Conservation (phyloP, 306 rosid genomes). For the Oemleria cerasiformis region DNA sequence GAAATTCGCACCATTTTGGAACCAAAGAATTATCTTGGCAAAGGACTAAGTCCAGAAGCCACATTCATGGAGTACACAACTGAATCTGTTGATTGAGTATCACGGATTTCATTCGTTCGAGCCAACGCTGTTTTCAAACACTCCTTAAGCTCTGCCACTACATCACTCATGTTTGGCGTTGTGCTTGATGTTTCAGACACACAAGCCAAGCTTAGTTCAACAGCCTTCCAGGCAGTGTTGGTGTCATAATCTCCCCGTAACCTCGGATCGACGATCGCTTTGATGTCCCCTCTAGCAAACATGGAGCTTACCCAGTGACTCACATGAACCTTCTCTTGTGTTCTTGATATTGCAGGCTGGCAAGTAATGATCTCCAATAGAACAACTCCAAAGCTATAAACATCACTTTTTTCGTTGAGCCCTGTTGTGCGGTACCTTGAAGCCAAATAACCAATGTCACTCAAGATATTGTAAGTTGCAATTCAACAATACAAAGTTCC, state of each 20-base stretch:
- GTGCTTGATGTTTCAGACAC: constrained; percentile 16
- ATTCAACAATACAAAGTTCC: no score
- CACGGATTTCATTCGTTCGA: neutral
- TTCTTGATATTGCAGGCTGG: constrained; percentile 20
- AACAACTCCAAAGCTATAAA: constrained; percentile 56
- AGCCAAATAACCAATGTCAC: no score
- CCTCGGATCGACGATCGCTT: constrained; percentile 39
- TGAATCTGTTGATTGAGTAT: neutral
- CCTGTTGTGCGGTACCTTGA: no score
- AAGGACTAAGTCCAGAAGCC: no score
- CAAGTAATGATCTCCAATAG: constrained; percentile 49
- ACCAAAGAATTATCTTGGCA: no score
- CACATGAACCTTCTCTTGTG: constrained; percentile 27
- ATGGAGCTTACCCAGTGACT: constrained; percentile 37
- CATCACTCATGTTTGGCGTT: constrained; percentile 52
- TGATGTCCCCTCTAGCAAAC: constrained; percentile 38
- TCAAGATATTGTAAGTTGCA: no score
- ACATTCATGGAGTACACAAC: neutral
- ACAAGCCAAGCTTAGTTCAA: constrained; percentile 52
- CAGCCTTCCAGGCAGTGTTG: constrained; percentile 37
- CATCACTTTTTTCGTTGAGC: constrained; percentile 55
- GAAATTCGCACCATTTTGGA: no score
- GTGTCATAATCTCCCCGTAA: constrained; percentile 26
- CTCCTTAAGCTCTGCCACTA: constrained; percentile 42
- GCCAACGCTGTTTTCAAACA: constrained; percentile 36